Base-by-base conservation (phyloP, 768 basidiomycete species). In the Fibroporia radiculosa region DNA sequence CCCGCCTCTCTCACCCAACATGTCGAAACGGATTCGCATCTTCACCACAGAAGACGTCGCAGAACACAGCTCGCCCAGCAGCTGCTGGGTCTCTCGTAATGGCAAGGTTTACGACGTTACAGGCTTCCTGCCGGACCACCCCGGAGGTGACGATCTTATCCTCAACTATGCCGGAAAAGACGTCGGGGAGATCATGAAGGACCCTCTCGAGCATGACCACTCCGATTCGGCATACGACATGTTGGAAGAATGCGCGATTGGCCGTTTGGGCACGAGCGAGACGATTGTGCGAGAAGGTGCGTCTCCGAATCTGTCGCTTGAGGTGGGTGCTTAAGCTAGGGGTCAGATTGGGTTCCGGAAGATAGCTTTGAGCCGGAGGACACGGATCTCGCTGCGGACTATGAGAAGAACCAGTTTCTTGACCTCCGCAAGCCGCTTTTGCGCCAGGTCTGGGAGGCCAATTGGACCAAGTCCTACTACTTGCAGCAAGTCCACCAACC, bases 401-500 rank as follows among this genome's bases (percentile, higher is more conserved):
- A 74, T 59, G 82, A 82, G 62, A 87, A 85, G 67, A 91, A 86
- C 61, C 74, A 88, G 56, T 99, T 99, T 64, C 68, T 99, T 48
- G 93, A 99, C 62, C 75, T 99, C 18, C 73, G 79, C 48, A 80
- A 82, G 60, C 93, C 96, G 8, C 61, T 99, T 42, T 62, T 95
- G 44, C 66, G 70, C 62, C 96, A 99, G 65, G 78, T 99, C 49
- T 93, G 86, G 88, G 67, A 80, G 50, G 78, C 78, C 13, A 86
- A 92, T 62, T 96, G 88, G 59, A 89, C 88, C 60, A 99, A 99
- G 71, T 78, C 85, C 3, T 98, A 93, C 63, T 99, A 99, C 61
- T 71, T 99, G 40, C 77, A 90, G 56, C 96, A 99, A 63, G 89
- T 99, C 0, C 96, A 99, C 63, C 93, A 97, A 62, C 95, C 96